Evolutionary conservation across 1,284 basidiomycete species (phyloP), one percentile per base, ranked within the genome.

Genomic region (Phellopilus nigrolimitatus): DNA sequence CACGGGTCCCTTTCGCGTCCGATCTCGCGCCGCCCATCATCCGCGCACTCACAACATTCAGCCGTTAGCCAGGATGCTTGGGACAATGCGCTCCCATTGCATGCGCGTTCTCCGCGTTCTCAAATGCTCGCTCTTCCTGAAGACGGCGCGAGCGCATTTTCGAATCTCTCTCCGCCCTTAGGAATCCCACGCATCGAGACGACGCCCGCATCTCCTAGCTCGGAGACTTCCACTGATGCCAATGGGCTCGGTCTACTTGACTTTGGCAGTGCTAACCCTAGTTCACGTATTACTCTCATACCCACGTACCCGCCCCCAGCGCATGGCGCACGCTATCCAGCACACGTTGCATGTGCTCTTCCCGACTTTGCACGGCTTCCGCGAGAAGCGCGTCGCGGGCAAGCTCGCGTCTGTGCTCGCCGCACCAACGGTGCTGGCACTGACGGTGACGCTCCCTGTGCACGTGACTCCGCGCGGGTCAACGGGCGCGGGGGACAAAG

Each of bases 1-100:
- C 56, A 7, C 39, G 47, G 62, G 17, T 56, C 68, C 36, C 40
- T 59, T 30, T 40, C 37, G 12, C 30, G 58, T 3, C 61, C 67
- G 22, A 49, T 61, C 63, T 46, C 57, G 62, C 54, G 69, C 68
- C 40, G 61, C 13, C 19, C 45, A 1, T 47, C 12, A 10, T 24
- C 51, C 21, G 36, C 24, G n/a, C n/a, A n/a, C n/a, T 33, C 30
- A 4, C 50, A n/a, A n/a, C n/a, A n/a, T n/a, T n/a, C n/a, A n/a
- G n/a, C n/a, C n/a, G n/a, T n/a, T n/a, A n/a, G n/a, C 27, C 17
- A 48, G 8, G 70, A 78, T 52, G 72, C 73, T n/a, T 82, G 73
- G 72, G 80, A 73, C 22, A 61, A 70, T 3, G 66, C 72, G 2
- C 64, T 80, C 0, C 73, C 71, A 1, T 59, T 80, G 4, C 78